Evolutionary conservation across 2,329 filamentous ascomycete genomes (phyloP), one percentile per base, ranked within the genome.

Genomic region (Scopulariopsis brevicaulis): DNA sequence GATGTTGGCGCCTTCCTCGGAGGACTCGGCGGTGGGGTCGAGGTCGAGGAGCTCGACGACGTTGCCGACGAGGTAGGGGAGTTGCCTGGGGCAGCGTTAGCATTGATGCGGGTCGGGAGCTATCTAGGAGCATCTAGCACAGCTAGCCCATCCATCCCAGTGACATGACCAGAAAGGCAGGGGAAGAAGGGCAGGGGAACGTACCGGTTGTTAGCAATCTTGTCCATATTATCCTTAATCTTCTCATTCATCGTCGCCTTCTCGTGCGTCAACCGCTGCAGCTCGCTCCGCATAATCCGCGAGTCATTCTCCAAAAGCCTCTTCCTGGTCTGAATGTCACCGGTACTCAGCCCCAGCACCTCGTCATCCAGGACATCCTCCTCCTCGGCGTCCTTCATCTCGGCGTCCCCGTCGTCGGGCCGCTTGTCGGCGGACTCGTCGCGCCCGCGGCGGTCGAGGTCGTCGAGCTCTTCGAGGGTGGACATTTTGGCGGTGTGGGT

Each of bases 181-280:
- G n/a, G 63, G 60, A 40, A 25, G 43, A 40, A 35, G 53, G 35
- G 51, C 20, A 40, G 50, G 52, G 37, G 58, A 53, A 65, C 80
- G 64, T 77, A 96, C 92, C 91, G 84, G 79, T 99, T 99, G 76
- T 99, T 97, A 65, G 95, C 92, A 68, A 99, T 99, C 83, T 99
- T 99, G 65, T 99, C 95, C 68, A 90, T 77, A 69, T 99, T 99
- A 71, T 99, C 94, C 81, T 96, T 97, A 74, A 99, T 97, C 80
- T 96, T 97, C 74, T 97, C 93, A 59, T 86, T 85, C 94, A 99
- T 99, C 54, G 90, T 86, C 55, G 87, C 85, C 77, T 96, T 96
- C 76, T 99, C 94, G 68, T 99, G 94, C 67, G 87, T 88, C 75
- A 99, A 80, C 65, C 94, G 87, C 70, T 96, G 92, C 67, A 85